phyloP scores from a whole-genome alignment of 1,284 basidiomycete genomes.

The Ceraceosorus guamensis region DNA sequence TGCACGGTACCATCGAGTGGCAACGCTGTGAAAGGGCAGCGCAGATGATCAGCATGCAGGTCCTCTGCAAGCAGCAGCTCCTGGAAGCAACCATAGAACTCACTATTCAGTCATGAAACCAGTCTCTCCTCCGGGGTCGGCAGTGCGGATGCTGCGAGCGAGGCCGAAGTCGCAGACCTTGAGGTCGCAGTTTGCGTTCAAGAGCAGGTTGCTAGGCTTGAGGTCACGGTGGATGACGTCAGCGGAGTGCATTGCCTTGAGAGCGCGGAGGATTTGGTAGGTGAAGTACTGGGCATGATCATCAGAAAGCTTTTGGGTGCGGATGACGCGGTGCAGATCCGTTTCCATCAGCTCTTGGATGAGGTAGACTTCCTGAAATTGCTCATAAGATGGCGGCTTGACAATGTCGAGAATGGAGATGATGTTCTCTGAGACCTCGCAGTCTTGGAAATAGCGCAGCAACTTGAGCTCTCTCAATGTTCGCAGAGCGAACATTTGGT shows the following conservation, averaged over 20 bases:
- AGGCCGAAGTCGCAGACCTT: constrained; percentile 37
- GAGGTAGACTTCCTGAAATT: constrained; percentile 34
- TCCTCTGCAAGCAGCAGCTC: background rate
- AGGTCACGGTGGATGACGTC: constrained; percentile 92
- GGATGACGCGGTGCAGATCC: constrained; percentile 77
- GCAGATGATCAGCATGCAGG: background rate
- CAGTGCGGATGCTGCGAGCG: constrained; percentile 16
- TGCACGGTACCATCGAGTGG: constrained; percentile 38
- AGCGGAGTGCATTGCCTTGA: constrained; percentile 88
- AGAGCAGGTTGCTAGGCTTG: constrained; percentile 87
- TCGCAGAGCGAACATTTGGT: constrained; percentile 47
- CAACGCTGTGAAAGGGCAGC: constrained; percentile 13
- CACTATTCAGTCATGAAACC: constrained; percentile 44
- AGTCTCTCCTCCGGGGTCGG: constrained; percentile 10
- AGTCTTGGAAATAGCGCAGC: constrained; percentile 45
- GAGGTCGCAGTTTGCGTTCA: constrained; percentile 92
- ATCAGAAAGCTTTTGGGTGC: constrained; percentile 63
- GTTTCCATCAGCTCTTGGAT: constrained; percentile 74
- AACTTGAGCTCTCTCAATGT: constrained; percentile 47
- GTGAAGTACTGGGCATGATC: constrained; percentile 34
- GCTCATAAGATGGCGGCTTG: constrained; percentile 18
- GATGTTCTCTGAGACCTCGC: constrained; percentile 34
- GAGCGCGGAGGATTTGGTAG: constrained; percentile 76
- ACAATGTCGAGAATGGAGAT: constrained; percentile 30
- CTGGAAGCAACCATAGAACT: constrained; percentile 7